Percentiles rank a stretch among this genome's conserved stretches.
Conservation (phyloP, 1,284 basidiomycete species). For the Leccinum fallax region DNA sequence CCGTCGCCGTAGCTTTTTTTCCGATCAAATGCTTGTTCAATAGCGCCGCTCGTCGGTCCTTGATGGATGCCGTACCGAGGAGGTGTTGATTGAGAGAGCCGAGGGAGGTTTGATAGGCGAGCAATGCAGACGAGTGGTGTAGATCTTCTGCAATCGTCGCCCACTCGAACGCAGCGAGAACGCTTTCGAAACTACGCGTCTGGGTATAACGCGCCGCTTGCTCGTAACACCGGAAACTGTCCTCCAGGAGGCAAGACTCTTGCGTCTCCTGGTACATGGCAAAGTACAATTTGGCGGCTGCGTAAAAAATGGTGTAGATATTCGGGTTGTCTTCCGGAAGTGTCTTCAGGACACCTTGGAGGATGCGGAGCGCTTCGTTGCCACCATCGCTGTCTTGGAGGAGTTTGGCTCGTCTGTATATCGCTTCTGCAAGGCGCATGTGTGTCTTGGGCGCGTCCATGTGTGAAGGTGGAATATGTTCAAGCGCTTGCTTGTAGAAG, state of each 20-base stretch:
- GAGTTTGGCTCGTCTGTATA: constrained; percentile 2
- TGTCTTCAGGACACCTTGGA: not conserved
- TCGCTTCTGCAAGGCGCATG: constrained; percentile 9
- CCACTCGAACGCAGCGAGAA: constrained; percentile 20
- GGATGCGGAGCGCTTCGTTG: not conserved
- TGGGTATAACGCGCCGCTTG: constrained; percentile 12
- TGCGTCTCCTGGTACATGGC: not conserved
- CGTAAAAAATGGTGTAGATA: not conserved
- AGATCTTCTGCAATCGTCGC: constrained; percentile 6
- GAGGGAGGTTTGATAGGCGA: constrained; percentile 26
- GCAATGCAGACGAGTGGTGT: constrained; percentile 24
- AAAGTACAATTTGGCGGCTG: constrained; percentile 1
- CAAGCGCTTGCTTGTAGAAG: constrained; percentile 11
- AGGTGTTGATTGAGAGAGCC: constrained; percentile 23
- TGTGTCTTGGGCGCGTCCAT: constrained; percentile 2
- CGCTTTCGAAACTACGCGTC: constrained; percentile 3
- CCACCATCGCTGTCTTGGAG: not conserved
- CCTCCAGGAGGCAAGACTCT: constrained; percentile 15
- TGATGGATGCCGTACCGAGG: constrained; percentile 22
- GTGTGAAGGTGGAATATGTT: constrained; percentile 15
- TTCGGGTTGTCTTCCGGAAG: constrained; percentile 12
- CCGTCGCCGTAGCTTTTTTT: constrained; percentile 13
- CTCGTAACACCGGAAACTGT: constrained; percentile 15
- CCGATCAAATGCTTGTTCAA: not conserved
- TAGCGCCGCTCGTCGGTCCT: constrained; percentile 16